Conservation (phyloP, 2,329 filamentous ascomycete species). For the Talaromyces pinophilus region DNA sequence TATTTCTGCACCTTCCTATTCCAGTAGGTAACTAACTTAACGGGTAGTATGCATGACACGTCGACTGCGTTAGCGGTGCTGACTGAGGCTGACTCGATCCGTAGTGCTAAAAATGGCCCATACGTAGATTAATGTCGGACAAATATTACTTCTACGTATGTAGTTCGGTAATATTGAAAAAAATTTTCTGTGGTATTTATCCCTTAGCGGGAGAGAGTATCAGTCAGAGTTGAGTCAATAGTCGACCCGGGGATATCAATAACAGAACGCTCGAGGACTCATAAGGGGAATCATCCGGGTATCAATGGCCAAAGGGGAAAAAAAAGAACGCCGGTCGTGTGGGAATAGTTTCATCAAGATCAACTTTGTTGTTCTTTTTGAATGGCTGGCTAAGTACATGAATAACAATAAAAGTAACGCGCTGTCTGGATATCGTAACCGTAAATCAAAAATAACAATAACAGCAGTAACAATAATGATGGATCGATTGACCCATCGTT, state of each 20-base stretch:
- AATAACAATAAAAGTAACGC: not conserved
- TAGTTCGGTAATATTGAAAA: not conserved
- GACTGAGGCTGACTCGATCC: not conserved
- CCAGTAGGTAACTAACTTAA: not conserved
- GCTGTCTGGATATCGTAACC: not conserved
- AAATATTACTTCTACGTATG: not conserved
- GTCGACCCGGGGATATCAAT: not conserved
- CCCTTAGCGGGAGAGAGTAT: not conserved
- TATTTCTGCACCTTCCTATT: not conserved
- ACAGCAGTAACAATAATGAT: not conserved
- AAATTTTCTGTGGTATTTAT: not conserved
- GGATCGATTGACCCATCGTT: not conserved
- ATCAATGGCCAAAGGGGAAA: constrained; percentile 3
- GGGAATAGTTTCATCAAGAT: constrained; percentile 14
- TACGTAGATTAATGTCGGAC: not conserved
- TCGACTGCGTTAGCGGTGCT: not conserved
- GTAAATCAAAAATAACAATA: not conserved
- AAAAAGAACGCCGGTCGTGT: constrained; percentile 10
- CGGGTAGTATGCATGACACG: not conserved
- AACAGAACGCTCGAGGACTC: constrained; percentile 5
- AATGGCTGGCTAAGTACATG: constrained; percentile 1
- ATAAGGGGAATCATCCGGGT: constrained; percentile 5
- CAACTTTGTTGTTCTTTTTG: constrained; percentile 10
- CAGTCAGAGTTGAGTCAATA: not conserved
- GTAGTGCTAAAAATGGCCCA: not conserved